Evolutionary conservation across 768 basidiomycete species (phyloP), one percentile per base, ranked within the genome.

Genomic region (Candolleomyces aberdarensis): DNA sequence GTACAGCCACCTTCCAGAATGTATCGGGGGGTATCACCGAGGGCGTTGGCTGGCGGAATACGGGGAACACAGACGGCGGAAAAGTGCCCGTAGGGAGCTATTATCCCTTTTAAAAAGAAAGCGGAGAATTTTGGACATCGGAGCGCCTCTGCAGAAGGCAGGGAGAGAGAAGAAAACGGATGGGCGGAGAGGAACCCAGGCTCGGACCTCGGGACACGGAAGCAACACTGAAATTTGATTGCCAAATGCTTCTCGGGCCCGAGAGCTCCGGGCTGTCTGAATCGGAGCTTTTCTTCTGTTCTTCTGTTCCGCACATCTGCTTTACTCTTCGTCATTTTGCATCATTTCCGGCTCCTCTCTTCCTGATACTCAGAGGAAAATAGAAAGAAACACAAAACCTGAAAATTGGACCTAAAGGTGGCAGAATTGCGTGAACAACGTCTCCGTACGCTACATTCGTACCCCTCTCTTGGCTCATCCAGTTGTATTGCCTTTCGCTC

Each of bases 381-480:
- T 3, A 1, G 36, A 36, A 36, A 36, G 6, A 1, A 36, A 36
- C 11, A 8, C 36, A 6, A 36, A 46, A 17, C 44, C 19, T 3
- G 20, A n/a, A 51, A 14, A 22, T n/a, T 59, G 20, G 64, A 65
- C 22, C 48, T 65, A 26, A 61, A 62, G 54, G 64, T 59, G 26
- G 65, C 62, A 43, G 63, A 62, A 22, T 51, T 57, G 29, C 63
- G 65, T 40, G 58, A 64, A 43, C 52, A 46, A 46, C 53, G 65
- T 40, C 61, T 66, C 13, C 63, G 65, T 66, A 61, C 32, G 65
- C 60, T 39, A 11, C 26, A 26, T 1, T 26, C 26, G 26, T 26
- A 26, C 3, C 26, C 3, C 3, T 29, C 9, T 3, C 26, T 26
- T 3, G 26, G 26, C 26, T 26, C 26, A 26, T 26, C 26, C 2